Evolutionary conservation across 495 filamentous ascomycete species (phyloP), one percentile per base, ranked within the genome.

Genomic region (Xylaria palmicola): DNA sequence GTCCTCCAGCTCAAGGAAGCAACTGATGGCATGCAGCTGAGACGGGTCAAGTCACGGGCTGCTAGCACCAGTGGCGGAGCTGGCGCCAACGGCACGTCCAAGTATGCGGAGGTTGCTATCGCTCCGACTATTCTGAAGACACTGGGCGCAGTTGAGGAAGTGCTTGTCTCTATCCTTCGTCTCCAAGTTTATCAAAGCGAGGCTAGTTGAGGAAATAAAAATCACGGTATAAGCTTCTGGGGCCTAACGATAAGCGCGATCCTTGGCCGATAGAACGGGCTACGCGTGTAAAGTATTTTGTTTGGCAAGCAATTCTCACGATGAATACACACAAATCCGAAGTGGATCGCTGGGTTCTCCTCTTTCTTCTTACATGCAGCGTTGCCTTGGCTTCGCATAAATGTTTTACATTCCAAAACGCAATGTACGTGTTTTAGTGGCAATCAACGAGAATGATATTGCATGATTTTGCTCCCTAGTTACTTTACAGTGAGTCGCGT

Each of bases 1-100:
- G 27, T 22, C 4, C 30, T 43, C 10, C 59, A 66, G 61, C 61
- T 69, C 27, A 54, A 37, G 24, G 39, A 53, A 47, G 49, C 37
- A 10, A 47, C 41, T 26, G 58, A 54, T 47, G 13, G 24, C 50
- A n/a, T 61, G 9, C 36, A 17, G 20, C 5, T 6, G 8, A 39
- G 54, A 29, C 58, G 58, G 12, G 27, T 0, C 37, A 53, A 26
- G 6, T 5, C 22, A 27, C 13, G 36, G 15, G 10, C 19, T 20
- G 26, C 29, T 52, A 24, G 17, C 32, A 20, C 7, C 24, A 29
- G 15, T 27, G 17, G 47, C 5, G 37, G 19, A n/a, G n/a, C n/a
- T n/a, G n/a, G 26, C 49, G 17, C 49, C 29, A 20, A 56, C 30
- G 13, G n/a, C 8, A 3, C 43, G 9, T 22, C 29, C 6, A 12